A percentile compares a stretch with the other conserved stretches of the same genome.
Conservation (phyloP, 768 basidiomycete species). For the Naganishia onofrii region DNA sequence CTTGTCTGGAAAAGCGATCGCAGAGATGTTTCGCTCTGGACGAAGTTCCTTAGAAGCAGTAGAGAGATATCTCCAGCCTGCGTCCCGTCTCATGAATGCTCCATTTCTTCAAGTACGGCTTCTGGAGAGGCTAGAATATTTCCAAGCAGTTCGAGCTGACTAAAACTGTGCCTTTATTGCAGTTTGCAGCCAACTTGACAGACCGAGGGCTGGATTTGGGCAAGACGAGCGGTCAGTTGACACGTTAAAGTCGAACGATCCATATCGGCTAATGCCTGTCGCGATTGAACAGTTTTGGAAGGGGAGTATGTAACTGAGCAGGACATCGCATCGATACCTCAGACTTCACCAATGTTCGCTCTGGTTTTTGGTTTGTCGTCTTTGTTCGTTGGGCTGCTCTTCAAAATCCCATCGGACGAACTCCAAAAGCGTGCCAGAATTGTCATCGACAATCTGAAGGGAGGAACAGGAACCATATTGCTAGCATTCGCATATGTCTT, state of each 20-base stretch:
- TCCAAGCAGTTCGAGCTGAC: too few relatives aligned
- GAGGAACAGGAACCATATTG: slow-evolving; percentile 21
- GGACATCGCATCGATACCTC: background rate
- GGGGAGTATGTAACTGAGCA: slow-evolving; percentile 5
- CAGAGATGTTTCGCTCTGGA: background rate
- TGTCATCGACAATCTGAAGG: background rate
- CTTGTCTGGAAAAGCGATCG: background rate
- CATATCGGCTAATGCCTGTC: background rate
- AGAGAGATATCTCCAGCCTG: slow-evolving; percentile 3
- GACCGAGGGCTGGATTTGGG: background rate
- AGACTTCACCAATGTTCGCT: background rate
- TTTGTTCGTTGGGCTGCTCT: slow-evolving; percentile 16
- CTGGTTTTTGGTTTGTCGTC: slow-evolving; percentile 1
- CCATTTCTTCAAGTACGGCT: slow-evolving; percentile 19
- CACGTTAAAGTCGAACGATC: too few relatives aligned
- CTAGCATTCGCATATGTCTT: background rate
- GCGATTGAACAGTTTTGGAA: slow-evolving; percentile 5
- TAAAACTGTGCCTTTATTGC: background rate
- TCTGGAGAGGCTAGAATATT: too few relatives aligned
- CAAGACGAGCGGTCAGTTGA: background rate
- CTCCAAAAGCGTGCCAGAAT: background rate
- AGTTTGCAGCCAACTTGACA: slow-evolving; percentile 12
- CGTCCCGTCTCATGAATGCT: slow-evolving; percentile 5
- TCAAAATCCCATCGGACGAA: background rate
- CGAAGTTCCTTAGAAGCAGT: background rate